A percentile compares a stretch with the other conserved stretches of the same genome.
Conservation (phyloP, 140 eudicot genomes). For the Flaveria floridana region DNA sequence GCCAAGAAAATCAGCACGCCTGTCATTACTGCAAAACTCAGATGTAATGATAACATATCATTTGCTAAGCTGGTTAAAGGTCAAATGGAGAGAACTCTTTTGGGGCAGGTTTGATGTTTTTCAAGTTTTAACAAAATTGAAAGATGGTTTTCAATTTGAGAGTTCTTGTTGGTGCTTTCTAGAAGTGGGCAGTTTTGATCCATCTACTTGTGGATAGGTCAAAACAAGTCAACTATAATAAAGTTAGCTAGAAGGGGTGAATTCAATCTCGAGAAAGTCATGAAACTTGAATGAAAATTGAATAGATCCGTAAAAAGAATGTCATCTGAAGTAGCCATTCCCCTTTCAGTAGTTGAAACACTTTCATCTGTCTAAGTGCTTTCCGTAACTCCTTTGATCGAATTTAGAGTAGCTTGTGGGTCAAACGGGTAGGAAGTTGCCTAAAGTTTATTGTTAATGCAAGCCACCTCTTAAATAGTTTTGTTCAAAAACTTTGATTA, state of each 20-base stretch:
- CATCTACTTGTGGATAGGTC: background rate
- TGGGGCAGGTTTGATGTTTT: conserved; percentile 70
- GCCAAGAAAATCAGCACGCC: conserved; percentile 89
- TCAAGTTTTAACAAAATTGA: background rate
- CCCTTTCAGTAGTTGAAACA: too few species aligned
- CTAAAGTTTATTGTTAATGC: background rate
- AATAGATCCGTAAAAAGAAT: too few species aligned
- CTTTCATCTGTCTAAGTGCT: too few species aligned
- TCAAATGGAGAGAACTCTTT: conserved; percentile 76
- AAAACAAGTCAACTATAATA: background rate
- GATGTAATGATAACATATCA: conserved; percentile 38
- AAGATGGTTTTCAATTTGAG: background rate
- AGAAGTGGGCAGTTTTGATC: background rate
- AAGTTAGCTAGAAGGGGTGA: background rate
- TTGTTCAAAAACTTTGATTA: background rate
- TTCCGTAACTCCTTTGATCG: too few species aligned
- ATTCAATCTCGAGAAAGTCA: too few species aligned
- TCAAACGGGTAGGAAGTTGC: background rate
- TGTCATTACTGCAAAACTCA: conserved; percentile 70
- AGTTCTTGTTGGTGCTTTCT: background rate
- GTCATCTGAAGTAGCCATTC: too few species aligned
- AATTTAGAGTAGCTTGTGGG: background rate
- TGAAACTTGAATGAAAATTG: too few species aligned
- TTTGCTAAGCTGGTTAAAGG: conserved; percentile 65
- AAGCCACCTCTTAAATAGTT: background rate